Evolutionary conservation across 192 early-diverging fungal genomes (phyloP), one percentile per base, ranked within the genome.

Genomic region (Coemansia sp.): DNA sequence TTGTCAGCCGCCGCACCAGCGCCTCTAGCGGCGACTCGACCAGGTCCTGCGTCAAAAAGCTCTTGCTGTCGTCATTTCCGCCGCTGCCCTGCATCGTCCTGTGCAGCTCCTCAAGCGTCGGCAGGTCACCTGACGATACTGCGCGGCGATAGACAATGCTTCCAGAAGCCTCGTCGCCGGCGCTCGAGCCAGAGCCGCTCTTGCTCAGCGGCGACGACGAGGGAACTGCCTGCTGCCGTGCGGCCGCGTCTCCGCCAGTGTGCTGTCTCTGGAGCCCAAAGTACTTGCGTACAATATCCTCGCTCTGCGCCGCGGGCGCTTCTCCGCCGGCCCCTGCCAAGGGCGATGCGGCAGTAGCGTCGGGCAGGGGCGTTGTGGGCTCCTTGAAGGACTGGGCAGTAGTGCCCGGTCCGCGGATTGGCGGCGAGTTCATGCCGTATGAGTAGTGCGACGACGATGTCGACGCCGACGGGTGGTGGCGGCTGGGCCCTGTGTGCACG

Each of bases 1-100:
- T 75, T 4, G 78, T 80, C 45, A 80, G 54, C 24, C 64, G 72
- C 28, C 71, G 60, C 48, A 80, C 78, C 24, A 81, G 61, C 30
- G 78, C 78, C 51, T 81, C 78, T 18, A 81, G 65, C 24, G 78
- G 78, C 30, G 78, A 81, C 54, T 75, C 71, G 9, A 81, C 78
- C 54, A 81, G 52, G 33, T 80, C 78, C 5, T 73, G 65, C 23
- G 72, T 65, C 64, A 81, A 54, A 24, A 81, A 68, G 29, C 51
- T 59, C 21, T n/a, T 40, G 30, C 42, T 29, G 29, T 59, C 63
- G 28, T 22, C 35, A 24, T 32, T 25, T 5, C 54, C 48, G 42
- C 12, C 40, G 22, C 33, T 23, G 44, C 44, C 28, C 44, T 54
- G 42, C 27, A 50, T 42, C 7, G 50, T 25, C 4, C 52, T 22